Conservation (phyloP, 805 yeast genomes). For the Yamadazyma insecticola region DNA sequence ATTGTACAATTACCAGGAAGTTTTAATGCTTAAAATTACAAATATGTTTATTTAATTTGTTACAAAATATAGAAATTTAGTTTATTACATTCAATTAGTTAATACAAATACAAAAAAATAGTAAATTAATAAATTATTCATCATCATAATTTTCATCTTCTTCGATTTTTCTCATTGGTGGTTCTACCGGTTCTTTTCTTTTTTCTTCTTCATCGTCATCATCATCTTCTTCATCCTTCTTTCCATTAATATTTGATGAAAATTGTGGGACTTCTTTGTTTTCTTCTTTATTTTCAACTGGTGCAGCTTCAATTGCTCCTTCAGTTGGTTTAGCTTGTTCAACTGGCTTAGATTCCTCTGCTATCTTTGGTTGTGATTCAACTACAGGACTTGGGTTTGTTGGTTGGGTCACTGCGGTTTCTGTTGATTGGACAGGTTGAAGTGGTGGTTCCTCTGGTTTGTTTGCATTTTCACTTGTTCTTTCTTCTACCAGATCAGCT, state of each 20-base stretch:
- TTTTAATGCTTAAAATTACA: too few species aligned
- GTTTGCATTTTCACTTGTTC: too few species aligned
- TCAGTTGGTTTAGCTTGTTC: neutral
- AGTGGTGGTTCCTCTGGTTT: too few species aligned
- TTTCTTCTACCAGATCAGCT: too few species aligned
- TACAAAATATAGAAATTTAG: too few species aligned
- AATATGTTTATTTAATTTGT: too few species aligned
- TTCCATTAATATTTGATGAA: slow-evolving; percentile 4
- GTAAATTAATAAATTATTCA: slow-evolving; percentile 16
- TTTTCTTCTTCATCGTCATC: slow-evolving; percentile 9
- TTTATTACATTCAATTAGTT: too few species aligned
- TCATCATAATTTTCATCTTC: slow-evolving; percentile 46
- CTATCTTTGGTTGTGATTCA: too few species aligned
- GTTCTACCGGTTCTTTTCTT: slow-evolving; percentile 26
- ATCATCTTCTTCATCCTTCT: slow-evolving; percentile 12
- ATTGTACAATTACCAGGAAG: neutral
- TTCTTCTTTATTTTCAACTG: slow-evolving; percentile 2
- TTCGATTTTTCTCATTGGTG: slow-evolving; percentile 42
- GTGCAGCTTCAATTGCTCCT: slow-evolving; percentile 2
- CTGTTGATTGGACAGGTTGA: too few species aligned
- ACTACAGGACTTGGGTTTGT: too few species aligned
- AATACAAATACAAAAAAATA: too few species aligned
- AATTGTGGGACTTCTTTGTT: slow-evolving; percentile 2
- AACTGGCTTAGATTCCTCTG: too few species aligned
- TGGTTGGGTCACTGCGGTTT: slow-evolving; percentile 3